phyloP scores from a whole-genome alignment of 1,284 basidiomycete species.

The Phellopilus nigrolimitatus region DNA sequence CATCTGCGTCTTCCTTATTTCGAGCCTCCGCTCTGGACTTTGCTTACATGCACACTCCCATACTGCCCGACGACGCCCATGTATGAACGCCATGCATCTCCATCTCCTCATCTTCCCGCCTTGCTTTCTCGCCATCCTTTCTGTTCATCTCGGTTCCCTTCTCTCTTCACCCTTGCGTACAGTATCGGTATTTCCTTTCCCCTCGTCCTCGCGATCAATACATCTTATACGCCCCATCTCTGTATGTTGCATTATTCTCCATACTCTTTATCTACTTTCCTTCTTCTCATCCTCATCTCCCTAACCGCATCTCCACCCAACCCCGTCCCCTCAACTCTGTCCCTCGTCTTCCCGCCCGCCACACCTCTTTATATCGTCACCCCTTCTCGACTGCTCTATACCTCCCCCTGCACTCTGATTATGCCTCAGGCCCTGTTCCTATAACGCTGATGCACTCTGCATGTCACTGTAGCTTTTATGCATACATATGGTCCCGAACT shows the following conservation, averaged over 20 bases:
- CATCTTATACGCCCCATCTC: neutral
- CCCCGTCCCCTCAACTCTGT: neutral
- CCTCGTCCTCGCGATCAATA: neutral
- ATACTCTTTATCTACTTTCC: neutral
- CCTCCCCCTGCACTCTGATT: too few species aligned
- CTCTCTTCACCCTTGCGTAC: neutral
- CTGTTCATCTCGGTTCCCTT: neutral
- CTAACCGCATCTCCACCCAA: neutral
- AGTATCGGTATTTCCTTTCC: neutral
- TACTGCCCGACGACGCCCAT: too few species aligned
- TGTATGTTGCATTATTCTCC: neutral
- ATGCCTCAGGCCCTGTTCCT: too few species aligned
- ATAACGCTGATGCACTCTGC: too few species aligned
- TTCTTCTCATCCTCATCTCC: neutral
- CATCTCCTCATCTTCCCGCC: neutral
- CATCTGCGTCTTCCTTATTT: too few species aligned
- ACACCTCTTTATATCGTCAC: neutral
- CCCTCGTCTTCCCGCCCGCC: neutral
- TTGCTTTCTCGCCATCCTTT: neutral
- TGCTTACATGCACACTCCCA: too few species aligned
- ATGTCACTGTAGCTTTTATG: too few species aligned
- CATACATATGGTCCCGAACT: too few species aligned
- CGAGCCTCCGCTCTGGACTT: neutral
- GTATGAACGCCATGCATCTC: neutral
- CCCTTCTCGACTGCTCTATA: too few species aligned